Base-by-base conservation (phyloP, 768 basidiomycete genomes). In the Lactarius hengduanensis region DNA sequence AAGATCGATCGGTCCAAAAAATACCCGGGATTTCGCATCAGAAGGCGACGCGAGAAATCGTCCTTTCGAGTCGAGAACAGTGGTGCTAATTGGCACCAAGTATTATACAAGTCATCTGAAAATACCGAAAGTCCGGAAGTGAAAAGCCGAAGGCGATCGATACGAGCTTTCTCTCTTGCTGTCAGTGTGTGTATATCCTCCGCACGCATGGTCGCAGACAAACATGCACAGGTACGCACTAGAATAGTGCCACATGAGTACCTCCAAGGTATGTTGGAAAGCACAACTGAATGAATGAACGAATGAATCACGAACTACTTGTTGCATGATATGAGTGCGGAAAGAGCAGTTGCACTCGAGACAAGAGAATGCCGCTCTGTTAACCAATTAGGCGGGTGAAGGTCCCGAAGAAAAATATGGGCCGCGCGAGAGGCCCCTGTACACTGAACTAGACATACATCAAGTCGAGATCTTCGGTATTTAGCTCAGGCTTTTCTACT, bases 401-500 rank as follows among this genome's bases (percentile, higher is more conserved):
- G 2, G 26, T 53, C 50, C 13, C 13, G 13, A 26, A 50, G 22
- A 50, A 11, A 34, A 41, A 59, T 4, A 40, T 22, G 4, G 32
- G 63, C 34, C 7, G 3, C 7, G 22, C 22, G 20, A 30, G 45
- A 5, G 47, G 13, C 22, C 2, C 4, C 4, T 50, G 22, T 50
- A 50, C 13, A 7, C 47, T 5, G 11, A 50, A 61, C n/a, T 56
- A 56, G 32, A 45, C 32, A 13, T 61, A 61, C n/a, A 57, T 2
- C 10, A 3, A 36, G 9, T 66, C 65, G 13, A 66, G 56, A 36
- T 66, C 65, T 9, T 58, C 61, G 1, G 57, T 59, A 38, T 66
- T 66, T 50, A 66, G 40, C 57, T 36, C 57, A 16, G 65, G 65
- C 28, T 62, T 66, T 47, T 57, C 61, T 36, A 53, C 61, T 41